Evolutionary conservation across 257 asterid genomes (phyloP).

Genomic region (Pogostemon cablin): DNA sequence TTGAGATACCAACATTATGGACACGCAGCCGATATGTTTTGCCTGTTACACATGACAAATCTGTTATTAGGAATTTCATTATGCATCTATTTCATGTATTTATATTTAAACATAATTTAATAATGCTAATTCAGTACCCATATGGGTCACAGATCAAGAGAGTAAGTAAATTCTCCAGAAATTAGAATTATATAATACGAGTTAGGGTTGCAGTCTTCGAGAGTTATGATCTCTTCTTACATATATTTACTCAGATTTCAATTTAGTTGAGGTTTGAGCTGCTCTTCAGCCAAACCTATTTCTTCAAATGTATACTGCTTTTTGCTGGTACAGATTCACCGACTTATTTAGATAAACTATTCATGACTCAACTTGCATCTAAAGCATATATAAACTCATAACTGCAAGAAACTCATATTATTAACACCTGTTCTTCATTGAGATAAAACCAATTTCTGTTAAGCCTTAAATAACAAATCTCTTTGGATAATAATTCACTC

Average conservation of each 20-base stretch:
- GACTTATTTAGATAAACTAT: not conserved
- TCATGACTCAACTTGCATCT: not conserved
- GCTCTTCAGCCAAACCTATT: not conserved
- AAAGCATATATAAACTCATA: not conserved
- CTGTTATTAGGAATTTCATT: conserved; percentile 8
- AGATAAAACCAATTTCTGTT: not conserved
- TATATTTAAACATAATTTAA: not conserved
- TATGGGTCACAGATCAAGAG: not conserved
- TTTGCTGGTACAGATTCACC: not conserved
- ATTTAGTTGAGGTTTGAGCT: not conserved
- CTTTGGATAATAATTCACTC: not conserved
- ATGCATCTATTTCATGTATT: not conserved
- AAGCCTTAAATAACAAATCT: not conserved
- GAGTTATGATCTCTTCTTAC: not conserved
- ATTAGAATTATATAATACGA: not conserved
- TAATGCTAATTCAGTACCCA: not conserved
- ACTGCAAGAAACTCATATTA: not conserved
- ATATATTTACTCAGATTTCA: conserved; percentile 2
- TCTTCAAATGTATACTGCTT: not conserved
- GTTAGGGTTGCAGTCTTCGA: not conserved
- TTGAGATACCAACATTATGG: conserved; percentile 81
- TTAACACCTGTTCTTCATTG: not conserved
- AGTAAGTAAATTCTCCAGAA: not conserved
- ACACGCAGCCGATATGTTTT: conserved; percentile 85
- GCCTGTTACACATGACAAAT: conserved; percentile 55